These are phyloP conservation scores for Oryza nivara DNA, from an alignment of 176 grass and related monocot genomes.

Conservation along the genomic window DNA sequence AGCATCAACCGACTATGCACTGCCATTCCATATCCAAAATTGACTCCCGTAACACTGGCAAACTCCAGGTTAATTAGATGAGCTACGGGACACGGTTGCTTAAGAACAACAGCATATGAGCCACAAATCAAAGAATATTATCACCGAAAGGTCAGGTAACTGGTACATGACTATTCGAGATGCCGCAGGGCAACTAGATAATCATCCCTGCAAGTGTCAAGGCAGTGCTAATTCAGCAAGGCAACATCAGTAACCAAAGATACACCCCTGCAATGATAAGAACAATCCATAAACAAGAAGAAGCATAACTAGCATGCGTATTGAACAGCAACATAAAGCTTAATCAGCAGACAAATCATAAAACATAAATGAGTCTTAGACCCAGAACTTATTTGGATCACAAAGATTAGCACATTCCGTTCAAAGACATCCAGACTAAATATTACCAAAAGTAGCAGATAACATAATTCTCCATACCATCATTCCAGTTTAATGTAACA, in stretches of 20 bases:
- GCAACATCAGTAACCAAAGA: neutral
- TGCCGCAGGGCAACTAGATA: neutral
- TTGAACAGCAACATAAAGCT: constrained; percentile 1
- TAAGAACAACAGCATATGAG: neutral
- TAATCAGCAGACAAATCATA: constrained; percentile 10
- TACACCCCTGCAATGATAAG: neutral
- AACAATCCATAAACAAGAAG: neutral
- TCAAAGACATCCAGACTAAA: constrained; percentile 31
- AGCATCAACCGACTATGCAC: neutral
- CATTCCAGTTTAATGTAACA: constrained; percentile 28
- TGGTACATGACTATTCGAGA: neutral
- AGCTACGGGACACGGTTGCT: neutral
- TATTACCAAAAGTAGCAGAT: constrained; percentile 25
- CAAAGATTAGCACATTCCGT: constrained; percentile 30
- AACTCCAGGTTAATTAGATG: constrained; percentile 20
- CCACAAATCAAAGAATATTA: too few relatives aligned
- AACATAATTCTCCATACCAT: constrained; percentile 24
- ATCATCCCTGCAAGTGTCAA: neutral
- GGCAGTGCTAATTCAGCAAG: neutral
- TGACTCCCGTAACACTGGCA: neutral
- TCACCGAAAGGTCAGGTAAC: neutral
- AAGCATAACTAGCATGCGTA: neutral
- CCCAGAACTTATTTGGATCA: constrained; percentile 36
- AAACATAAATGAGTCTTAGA: constrained; percentile 22
- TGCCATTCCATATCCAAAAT: neutral